A percentile compares a stretch with the other conserved stretches of the same genome.
Conservation (phyloP, 257 asterid species). For the Solanum tarijense region DNA sequence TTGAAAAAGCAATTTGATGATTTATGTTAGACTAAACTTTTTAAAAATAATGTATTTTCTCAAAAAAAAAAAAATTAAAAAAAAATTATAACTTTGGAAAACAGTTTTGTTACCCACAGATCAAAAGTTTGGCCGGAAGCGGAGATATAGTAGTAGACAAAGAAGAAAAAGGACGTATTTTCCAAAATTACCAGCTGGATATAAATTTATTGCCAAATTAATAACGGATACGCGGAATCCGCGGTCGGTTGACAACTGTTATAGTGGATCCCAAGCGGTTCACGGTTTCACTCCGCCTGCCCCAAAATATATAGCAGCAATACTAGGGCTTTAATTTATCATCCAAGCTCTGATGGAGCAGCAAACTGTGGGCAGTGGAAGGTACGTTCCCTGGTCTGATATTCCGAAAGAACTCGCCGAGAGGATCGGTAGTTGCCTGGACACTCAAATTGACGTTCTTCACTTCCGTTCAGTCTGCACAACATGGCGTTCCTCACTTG, state of each 20-base stretch:
- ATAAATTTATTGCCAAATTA: neutral
- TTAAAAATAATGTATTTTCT: neutral
- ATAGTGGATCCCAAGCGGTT: neutral
- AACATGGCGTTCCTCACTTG: neutral
- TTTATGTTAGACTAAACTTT: neutral
- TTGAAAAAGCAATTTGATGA: neutral
- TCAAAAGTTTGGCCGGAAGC: neutral
- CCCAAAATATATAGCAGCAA: neutral
- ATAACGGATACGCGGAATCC: neutral
- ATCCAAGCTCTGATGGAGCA: neutral
- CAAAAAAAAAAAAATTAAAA: too few species aligned
- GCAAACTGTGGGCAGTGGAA: neutral
- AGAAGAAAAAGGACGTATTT: neutral
- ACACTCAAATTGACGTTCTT: neutral
- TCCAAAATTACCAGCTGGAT: neutral
- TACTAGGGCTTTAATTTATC: neutral
- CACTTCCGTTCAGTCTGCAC: slow-evolving; percentile 3
- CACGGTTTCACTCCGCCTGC: neutral
- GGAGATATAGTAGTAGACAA: neutral
- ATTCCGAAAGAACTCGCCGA: neutral
- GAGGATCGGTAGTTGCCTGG: neutral
- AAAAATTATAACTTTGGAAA: neutral
- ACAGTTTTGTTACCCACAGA: neutral
- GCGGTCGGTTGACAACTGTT: neutral
- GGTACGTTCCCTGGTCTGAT: neutral